These are phyloP conservation scores for Starmerella stellata DNA, from an alignment of 805 yeast genomes.

Conservation along the genomic window DNA sequence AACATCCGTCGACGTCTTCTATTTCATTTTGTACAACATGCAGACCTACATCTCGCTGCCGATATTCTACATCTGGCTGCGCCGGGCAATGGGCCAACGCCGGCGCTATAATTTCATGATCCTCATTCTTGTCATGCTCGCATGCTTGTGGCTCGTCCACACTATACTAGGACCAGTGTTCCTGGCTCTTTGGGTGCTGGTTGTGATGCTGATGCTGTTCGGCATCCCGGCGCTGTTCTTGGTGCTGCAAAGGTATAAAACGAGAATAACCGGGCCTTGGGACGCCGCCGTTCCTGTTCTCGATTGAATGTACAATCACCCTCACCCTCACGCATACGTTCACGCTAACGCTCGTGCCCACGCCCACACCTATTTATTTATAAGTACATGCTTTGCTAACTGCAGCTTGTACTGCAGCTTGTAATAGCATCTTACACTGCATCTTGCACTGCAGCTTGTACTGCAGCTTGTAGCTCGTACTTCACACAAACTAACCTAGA, in stretches of 20 bases:
- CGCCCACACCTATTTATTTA: too few relatives aligned
- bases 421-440: too few relatives aligned
- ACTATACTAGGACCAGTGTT: conserved; percentile 24
- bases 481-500: too few relatives aligned
- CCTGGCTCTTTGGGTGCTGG: conserved; percentile 32
- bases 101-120: conserved; percentile 19
- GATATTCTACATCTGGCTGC: conserved; percentile 41
- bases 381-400: too few relatives aligned
- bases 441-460: too few relatives aligned
- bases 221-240: conserved; percentile 56
- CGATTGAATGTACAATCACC: conserved; percentile 14
- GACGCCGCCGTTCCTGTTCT: conserved; percentile 65
- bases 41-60: conserved; percentile 60
- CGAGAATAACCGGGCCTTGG: conserved; percentile 84
- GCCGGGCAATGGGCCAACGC: conserved; percentile 24
- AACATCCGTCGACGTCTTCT: conserved; percentile 60
- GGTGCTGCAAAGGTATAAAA: conserved; percentile 57
- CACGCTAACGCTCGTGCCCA: too few relatives aligned
- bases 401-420: too few relatives aligned
- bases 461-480: too few relatives aligned
- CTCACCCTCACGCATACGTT: too few relatives aligned
- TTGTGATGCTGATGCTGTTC: conserved; percentile 33
- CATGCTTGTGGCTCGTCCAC: conserved; percentile 12
- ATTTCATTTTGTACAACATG: conserved; percentile 59
- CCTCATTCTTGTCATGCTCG: conserved; percentile 11